Evolutionary conservation across 345 rosid genomes (phyloP), one percentile per base, ranked within the genome.

Genomic region (Nasturtium officinale): DNA sequence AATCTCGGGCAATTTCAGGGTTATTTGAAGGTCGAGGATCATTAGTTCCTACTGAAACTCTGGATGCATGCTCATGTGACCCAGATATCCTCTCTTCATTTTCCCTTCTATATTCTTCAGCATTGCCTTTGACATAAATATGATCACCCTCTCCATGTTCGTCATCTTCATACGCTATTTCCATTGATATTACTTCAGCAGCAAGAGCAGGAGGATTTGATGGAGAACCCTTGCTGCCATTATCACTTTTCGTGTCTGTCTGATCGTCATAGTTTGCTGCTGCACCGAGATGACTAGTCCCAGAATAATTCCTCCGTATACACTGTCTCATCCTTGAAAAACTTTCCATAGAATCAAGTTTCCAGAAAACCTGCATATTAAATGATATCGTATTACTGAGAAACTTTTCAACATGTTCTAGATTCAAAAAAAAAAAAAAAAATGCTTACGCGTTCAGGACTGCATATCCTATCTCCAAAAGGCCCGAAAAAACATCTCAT

Each of bases 311-410:
- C 83, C 92, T 87, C 80, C 92, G 88, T 83, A 96, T 80, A 76
- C 86, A 89, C 69, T 66, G 82, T 78, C 99, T 87, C 99, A 96
- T 96, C 87, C 99, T 88, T 29, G 96, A 89, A 73, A 96, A 90
- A 82, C 84, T 92, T 83, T 96, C 99, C 91, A 86, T 85, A 61
- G 87, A 83, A 80, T 96, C 99, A 62, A 90, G 86, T 93, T 96
- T 90, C 97, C 98, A 96, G 80, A 89, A 96, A 79, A 92, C 70
- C 99, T 95, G 79, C 69, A 81, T 47, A 73, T 71, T 46, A 17
- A 38, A 69, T 11, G 42, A 69, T 59, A 47, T 40, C 47, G 52
- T 70, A 26, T 47, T 60, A 61, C 42, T 50, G 33, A 67, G 52
- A 46, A 54, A 58, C 32, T 52, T 69, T 9, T 46, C 46, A 63